phyloP scores from a whole-genome alignment of 768 basidiomycete genomes.

The Podaxis sp. region DNA sequence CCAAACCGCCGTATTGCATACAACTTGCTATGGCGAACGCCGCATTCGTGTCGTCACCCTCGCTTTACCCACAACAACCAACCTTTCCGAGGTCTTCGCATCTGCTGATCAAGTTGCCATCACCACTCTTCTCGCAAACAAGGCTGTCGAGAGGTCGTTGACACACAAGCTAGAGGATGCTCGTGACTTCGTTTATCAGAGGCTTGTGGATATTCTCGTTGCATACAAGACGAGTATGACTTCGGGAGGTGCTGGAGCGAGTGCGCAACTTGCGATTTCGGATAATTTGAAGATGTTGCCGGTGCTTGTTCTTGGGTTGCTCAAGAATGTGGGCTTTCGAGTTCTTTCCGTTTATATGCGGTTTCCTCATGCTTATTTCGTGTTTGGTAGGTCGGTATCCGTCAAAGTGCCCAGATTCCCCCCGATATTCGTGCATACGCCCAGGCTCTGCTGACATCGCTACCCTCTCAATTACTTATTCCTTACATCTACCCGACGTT shows the following conservation, averaged over 20 bases:
- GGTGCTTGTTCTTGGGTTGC: constrained; percentile 78
- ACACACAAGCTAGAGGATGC: constrained; percentile 87
- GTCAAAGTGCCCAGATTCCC: constrained; percentile 96
- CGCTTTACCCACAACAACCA: constrained; percentile 84
- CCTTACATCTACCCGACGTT: constrained; percentile 95
- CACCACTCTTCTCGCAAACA: constrained; percentile 80
- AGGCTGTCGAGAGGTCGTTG: constrained; percentile 86
- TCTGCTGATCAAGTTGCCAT: constrained; percentile 89
- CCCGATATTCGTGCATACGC: constrained; percentile 96
- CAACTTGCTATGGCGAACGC: constrained; percentile 88
- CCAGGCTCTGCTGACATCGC: constrained; percentile 83
- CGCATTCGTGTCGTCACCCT: constrained; percentile 88
- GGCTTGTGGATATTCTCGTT: constrained; percentile 76
- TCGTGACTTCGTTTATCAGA: constrained; percentile 79
- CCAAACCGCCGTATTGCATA: constrained; percentile 93
- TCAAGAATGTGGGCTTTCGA: constrained; percentile 77
- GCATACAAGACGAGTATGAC: constrained; percentile 98
- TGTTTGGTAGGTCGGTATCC: constrained; percentile 70
- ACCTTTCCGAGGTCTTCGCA: constrained; percentile 83
- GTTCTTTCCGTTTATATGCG: background rate
- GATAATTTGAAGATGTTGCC: constrained; percentile 96
- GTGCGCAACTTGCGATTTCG: constrained; percentile 87
- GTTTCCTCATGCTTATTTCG: background rate
- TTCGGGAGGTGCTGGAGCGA: constrained; percentile 87
- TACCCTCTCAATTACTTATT: constrained; percentile 87